Evolutionary conservation across 495 filamentous ascomycete genomes (phyloP).

Genomic region (Trichoderma virens): DNA sequence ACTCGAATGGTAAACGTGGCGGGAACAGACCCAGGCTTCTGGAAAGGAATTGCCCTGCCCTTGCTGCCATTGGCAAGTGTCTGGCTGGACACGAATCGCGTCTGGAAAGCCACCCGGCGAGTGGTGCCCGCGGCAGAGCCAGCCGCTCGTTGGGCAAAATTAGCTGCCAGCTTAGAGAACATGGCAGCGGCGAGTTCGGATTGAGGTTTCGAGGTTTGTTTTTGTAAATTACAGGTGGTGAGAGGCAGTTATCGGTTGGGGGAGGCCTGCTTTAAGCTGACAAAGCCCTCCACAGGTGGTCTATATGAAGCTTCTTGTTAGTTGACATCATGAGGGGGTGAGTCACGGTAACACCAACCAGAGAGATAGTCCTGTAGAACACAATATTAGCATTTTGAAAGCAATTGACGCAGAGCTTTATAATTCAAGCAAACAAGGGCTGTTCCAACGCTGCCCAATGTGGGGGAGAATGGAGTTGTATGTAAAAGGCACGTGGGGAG

Average conservation of each 20-base stretch:
- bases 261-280: conserved; percentile 28
- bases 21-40: conserved; percentile 46
- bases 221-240: conserved; percentile 10
- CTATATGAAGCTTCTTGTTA: conserved; percentile 42
- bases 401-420: conserved; percentile 11
- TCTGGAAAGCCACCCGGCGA: conserved; percentile 31
- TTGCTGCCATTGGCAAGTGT: conserved; percentile 55
- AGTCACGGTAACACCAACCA: conserved; percentile 50
- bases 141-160: conserved; percentile 39
- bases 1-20: conserved; percentile 94
- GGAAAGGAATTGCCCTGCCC: conserved; percentile 47
- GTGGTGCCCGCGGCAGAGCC: conserved; percentile 26
- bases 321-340: conserved; percentile 21
- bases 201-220: conserved; percentile 16
- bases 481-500: conserved; percentile 1
- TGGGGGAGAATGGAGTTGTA: not conserved
- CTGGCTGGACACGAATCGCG: conserved; percentile 44
- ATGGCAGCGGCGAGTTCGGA: conserved; percentile 40
- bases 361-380: conserved; percentile 80
- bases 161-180: conserved; percentile 60
- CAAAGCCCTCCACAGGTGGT: conserved; percentile 96
- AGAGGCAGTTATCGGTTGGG: not conserved
- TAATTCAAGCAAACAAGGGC: not conserved
- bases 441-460: not conserved
- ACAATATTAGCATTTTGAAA: conserved; percentile 22